Conservation (phyloP, 2,329 filamentous ascomycete species). For the Geoglossum cookeanum region DNA sequence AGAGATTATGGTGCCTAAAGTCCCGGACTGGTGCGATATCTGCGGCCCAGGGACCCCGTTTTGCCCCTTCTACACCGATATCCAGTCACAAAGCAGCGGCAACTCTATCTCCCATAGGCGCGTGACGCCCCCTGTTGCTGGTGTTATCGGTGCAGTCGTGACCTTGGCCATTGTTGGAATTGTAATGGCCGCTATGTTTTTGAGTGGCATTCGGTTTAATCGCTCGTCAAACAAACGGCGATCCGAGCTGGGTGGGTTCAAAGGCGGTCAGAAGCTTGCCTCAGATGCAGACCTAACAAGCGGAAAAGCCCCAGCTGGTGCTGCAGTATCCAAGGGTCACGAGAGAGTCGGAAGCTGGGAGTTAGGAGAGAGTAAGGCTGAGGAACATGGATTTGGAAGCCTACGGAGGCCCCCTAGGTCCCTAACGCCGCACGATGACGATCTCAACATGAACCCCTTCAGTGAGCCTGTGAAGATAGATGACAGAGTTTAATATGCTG, state of each 20-base stretch:
- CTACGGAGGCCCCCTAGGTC: conserved; percentile 11
- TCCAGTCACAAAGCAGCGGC: neutral
- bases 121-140: conserved; percentile 5
- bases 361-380: conserved; percentile 10
- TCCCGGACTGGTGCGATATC: conserved; percentile 13
- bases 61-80: conserved; percentile 11
- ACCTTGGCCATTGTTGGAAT: conserved; percentile 7
- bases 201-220: conserved; percentile 13
- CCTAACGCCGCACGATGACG: conserved; percentile 8
- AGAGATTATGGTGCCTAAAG: conserved; percentile 10
- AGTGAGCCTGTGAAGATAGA: conserved; percentile 14
- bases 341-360: conserved; percentile 19
- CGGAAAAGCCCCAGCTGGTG: neutral
- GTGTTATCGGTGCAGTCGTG: conserved; percentile 15
- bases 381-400: conserved; percentile 9
- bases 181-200: conserved; percentile 6
- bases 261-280: conserved; percentile 15
- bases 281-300: conserved; percentile 14
- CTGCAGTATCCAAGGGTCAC: conserved; percentile 12
- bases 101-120: neutral
- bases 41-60: conserved; percentile 13
- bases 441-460: conserved; percentile 13
- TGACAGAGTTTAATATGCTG: neutral
- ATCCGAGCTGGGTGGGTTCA: conserved; percentile 14
- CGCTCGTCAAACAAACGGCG: neutral